Percentiles rank a stretch among this genome's conserved stretches.
These are phyloP conservation scores for Malassezia brasiliensis DNA, from an alignment of 1,284 basidiomycete genomes.

Conservation along the genomic window DNA sequence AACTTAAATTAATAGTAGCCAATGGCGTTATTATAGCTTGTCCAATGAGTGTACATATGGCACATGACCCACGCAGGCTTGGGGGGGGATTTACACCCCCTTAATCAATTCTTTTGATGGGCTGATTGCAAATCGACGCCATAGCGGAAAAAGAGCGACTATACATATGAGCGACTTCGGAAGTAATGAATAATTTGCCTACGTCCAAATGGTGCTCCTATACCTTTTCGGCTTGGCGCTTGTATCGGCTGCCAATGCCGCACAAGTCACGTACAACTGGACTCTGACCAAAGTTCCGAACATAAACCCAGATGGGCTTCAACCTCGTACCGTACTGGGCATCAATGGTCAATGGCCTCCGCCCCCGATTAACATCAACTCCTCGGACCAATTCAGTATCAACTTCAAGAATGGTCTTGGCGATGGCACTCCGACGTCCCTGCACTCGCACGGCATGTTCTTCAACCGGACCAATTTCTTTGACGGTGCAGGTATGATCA, in stretches of 20 bases:
- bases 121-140: too few relatives aligned
- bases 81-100: too few relatives aligned
- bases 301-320: constrained; percentile 39
- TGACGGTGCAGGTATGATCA: constrained; percentile 72
- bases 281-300: constrained; percentile 55
- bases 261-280: constrained; percentile 53
- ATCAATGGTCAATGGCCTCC: constrained; percentile 14
- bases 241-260: constrained; percentile 5
- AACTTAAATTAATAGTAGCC: too few relatives aligned
- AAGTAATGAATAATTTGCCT: too few relatives aligned
- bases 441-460: constrained; percentile 65
- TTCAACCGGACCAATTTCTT: constrained; percentile 63
- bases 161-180: too few relatives aligned
- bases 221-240: background rate
- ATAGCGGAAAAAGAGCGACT: too few relatives aligned
- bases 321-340: constrained; percentile 19
- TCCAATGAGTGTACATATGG: too few relatives aligned
- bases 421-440: constrained; percentile 16
- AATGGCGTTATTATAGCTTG: too few relatives aligned
- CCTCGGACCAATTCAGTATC: constrained; percentile 19
- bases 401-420: constrained; percentile 19
- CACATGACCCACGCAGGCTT: too few relatives aligned
- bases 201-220: too few relatives aligned
- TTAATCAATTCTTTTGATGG: too few relatives aligned
- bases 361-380: constrained; percentile 19